Evolutionary conservation across 306 rosid species (phyloP), one percentile per base, ranked within the genome.

Genomic region (Lagenaria siceraria): DNA sequence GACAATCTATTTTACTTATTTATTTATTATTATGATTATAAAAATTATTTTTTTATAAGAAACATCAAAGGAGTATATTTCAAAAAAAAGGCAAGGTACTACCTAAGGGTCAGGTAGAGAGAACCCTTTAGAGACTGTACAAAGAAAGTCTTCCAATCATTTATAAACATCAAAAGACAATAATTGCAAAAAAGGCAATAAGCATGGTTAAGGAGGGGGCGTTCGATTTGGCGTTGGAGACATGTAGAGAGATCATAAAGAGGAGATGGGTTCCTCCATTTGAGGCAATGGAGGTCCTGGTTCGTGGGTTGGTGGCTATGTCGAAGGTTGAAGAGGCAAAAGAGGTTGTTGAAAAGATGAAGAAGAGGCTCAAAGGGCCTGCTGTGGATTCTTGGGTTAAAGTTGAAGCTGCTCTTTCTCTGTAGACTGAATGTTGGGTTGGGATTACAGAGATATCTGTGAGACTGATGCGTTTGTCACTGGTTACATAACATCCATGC

Each of bases 231-330:
- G 82, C 73, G 5, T 80, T 80, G 82, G 73, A 77, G 27, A 62
- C 52, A 3, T 61, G 60, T 48, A 62, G 53, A 77, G 74, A 77
- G 74, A 62, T 33, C 21, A 24, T 77, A 38, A 25, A n/a, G 82
- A 73, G 78, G 42, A 80, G 40, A 24, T 80, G 78, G 82, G 38
- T 80, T 80, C 82, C 82, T 12, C 82, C 82, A 42, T 80, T 73
- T 73, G 78, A 80, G 82, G 46, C 74, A 1, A 62, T 61, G 74
- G 40, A 61, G 6, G 65, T 63, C 11, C 78, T 80, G 46, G 78
- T 80, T 60, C 69, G 40, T 5, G 82, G 82, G 13, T 62, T 80
- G 52, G 72, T 48, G 74, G 53, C 22, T 9, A 51, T 74, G 61
- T 80, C 82, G 10, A 80, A 43, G 36, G 27, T 21, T 18, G 78